Conservation (phyloP, 352 stramenopile genomes). For the Pythium phragmiticola region DNA sequence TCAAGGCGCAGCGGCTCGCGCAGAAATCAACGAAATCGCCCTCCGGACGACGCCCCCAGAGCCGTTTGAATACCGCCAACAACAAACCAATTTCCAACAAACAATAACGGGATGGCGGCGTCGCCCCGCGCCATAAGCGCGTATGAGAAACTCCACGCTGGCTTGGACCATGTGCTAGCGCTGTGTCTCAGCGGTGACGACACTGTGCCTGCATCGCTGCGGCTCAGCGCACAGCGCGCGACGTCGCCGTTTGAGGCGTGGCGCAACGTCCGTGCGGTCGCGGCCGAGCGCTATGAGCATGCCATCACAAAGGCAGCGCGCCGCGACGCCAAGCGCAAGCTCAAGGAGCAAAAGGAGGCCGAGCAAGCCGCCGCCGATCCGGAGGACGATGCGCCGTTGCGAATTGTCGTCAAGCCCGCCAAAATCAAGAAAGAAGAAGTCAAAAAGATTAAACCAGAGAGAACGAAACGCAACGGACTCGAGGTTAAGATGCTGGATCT, state of each 20-base stretch:
- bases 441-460: conserved; percentile 21
- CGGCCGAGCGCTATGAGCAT: conserved; percentile 26
- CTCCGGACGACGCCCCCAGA: background rate
- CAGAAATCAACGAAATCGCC: background rate
- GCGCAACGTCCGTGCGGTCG: conserved; percentile 21
- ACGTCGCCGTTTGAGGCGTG: conserved; percentile 22
- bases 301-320: conserved; percentile 31
- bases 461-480: conserved; percentile 14
- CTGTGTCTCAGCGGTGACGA: conserved; percentile 25
- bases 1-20: background rate
- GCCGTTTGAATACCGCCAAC: background rate
- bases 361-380: conserved; percentile 2
- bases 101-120: background rate
- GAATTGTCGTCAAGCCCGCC: conserved; percentile 4
- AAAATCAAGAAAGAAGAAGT: background rate
- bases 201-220: conserved; percentile 24
- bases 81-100: background rate
- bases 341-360: conserved; percentile 25
- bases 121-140: conserved; percentile 8
- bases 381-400: background rate
- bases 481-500: conserved; percentile 26
- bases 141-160: conserved; percentile 43
- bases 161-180: conserved; percentile 52
- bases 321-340: conserved; percentile 23
- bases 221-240: background rate